Conservation (phyloP, 768 basidiomycete genomes). For the Gymnopilus junonius region DNA sequence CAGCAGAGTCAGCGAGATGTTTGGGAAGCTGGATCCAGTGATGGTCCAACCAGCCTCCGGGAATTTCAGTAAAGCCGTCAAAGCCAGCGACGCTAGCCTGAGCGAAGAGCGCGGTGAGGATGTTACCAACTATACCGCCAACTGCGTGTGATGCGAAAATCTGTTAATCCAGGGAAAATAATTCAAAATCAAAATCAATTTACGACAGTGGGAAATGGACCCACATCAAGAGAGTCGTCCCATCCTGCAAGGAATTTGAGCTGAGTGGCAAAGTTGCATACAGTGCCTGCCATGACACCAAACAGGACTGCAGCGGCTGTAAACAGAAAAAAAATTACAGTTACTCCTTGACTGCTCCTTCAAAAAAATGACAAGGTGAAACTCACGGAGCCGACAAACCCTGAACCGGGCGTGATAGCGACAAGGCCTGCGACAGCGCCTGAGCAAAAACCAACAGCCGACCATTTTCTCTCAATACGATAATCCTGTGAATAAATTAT, state of each 20-base stretch:
- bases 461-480: constrained; percentile 93
- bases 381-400: constrained; percentile 80
- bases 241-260: constrained; percentile 83
- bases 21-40: constrained; percentile 83
- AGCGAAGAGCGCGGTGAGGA: constrained; percentile 89
- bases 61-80: constrained; percentile 71
- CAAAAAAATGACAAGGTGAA: not conserved
- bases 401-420: constrained; percentile 85
- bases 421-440: constrained; percentile 93
- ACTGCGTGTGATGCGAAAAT: constrained; percentile 90
- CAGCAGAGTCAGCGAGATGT: constrained; percentile 77
- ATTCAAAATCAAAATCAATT: constrained; percentile 4
- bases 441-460: constrained; percentile 93
- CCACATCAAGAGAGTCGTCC: constrained; percentile 82
- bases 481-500: constrained; percentile 62
- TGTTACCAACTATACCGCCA: constrained; percentile 80
- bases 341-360: not conserved
- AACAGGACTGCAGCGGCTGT: constrained; percentile 82
- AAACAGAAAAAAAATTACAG: constrained; percentile 3
- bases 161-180: constrained; percentile 37
- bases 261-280: constrained; percentile 95
- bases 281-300: constrained; percentile 81
- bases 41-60: constrained; percentile 89
- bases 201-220: constrained; percentile 24
- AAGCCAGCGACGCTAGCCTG: constrained; percentile 77